Evolutionary conservation across 768 basidiomycete species (phyloP).

Genomic region (Cubamyces lactineus): DNA sequence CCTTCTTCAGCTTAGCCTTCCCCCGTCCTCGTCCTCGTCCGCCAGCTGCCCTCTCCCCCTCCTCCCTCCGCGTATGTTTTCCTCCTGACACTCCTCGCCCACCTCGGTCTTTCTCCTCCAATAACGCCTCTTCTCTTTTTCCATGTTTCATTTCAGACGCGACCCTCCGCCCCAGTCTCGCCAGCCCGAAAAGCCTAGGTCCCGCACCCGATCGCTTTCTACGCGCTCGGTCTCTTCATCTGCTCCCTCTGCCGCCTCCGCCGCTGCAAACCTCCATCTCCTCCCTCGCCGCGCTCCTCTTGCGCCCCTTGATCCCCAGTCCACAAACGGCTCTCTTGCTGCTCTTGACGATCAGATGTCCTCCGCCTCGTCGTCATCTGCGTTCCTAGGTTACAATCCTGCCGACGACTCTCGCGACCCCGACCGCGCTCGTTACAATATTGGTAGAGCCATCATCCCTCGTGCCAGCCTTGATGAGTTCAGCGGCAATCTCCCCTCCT

Average conservation of each 20-base stretch:
- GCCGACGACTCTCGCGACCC: slow-evolving; percentile 28
- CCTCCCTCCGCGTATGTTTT: slow-evolving; percentile 11
- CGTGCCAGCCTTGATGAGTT: slow-evolving; percentile 26
- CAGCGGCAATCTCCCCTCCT: slow-evolving; percentile 17
- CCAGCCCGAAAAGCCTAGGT: slow-evolving; percentile 22
- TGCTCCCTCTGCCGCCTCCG: slow-evolving; percentile 8
- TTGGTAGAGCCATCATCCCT: slow-evolving; percentile 32
- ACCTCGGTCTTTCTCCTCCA: not conserved
- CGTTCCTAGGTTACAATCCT: slow-evolving; percentile 28
- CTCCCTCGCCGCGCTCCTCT: slow-evolving; percentile 31
- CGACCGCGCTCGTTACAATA: slow-evolving; percentile 26
- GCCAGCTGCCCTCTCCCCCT: not conserved
- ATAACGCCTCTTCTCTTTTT: slow-evolving; percentile 6
- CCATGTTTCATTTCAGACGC: slow-evolving; percentile 27
- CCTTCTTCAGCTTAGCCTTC: not conserved
- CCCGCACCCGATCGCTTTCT: slow-evolving; percentile 20
- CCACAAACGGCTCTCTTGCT: slow-evolving; percentile 21
- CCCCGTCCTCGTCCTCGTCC: too few species aligned
- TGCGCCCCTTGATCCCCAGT: slow-evolving; percentile 34
- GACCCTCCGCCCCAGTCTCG: slow-evolving; percentile 14
- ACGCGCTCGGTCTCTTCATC: slow-evolving; percentile 14
- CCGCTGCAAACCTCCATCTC: slow-evolving; percentile 15
- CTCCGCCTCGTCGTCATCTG: slow-evolving; percentile 28
- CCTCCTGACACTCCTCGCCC: not conserved
- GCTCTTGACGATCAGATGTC: slow-evolving; percentile 33